Conservation (phyloP, 2,329 filamentous ascomycete genomes). For the Colletotrichum abscissum region DNA sequence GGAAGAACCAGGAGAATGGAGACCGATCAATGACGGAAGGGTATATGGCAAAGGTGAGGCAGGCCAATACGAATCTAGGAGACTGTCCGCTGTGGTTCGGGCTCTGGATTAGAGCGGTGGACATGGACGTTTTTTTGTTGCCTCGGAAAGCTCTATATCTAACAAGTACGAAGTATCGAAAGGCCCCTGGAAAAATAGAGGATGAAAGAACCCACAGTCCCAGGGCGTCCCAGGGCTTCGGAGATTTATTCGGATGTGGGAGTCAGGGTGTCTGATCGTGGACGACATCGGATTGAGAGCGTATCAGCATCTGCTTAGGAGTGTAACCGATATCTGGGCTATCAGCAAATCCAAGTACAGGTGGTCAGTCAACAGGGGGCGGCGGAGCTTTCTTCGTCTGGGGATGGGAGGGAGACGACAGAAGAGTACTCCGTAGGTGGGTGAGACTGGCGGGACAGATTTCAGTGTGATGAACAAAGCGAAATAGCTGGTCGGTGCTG, state of each 20-base stretch:
- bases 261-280: background rate
- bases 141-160: background rate
- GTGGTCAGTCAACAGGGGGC: background rate
- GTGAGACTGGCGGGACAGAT: background rate
- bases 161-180: background rate
- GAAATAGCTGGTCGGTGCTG: conserved; percentile 14
- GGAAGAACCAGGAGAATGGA: background rate
- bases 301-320: no score
- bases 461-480: conserved; percentile 25
- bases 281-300: background rate
- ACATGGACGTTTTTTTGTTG: background rate
- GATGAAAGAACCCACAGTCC: conserved; percentile 6
- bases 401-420: conserved; percentile 16
- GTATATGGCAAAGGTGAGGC: background rate
- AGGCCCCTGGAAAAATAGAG: background rate
- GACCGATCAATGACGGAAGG: background rate
- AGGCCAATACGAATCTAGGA: background rate
- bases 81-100: background rate
- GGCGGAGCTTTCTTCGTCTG: conserved; percentile 8
- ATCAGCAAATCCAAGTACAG: background rate
- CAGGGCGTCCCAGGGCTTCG: conserved; percentile 23
- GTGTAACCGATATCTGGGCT: background rate
- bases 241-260: conserved; percentile 22
- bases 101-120: background rate
- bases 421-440: background rate